These are phyloP conservation scores for Suhomyces sp. DNA, from an alignment of 805 yeast species.

Conservation along the genomic window DNA sequence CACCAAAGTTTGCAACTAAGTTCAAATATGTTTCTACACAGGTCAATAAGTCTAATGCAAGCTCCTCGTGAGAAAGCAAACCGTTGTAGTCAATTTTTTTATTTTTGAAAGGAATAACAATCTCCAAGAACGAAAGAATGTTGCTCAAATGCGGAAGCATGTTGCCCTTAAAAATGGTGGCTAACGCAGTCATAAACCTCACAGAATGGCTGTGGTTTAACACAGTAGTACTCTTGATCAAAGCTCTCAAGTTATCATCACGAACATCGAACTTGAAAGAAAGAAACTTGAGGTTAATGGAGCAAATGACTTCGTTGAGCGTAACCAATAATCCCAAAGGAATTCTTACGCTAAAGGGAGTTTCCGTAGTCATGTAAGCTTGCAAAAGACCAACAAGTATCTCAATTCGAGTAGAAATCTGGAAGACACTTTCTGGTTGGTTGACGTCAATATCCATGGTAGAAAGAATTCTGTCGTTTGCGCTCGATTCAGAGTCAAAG, in stretches of 20 bases:
- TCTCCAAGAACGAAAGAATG: conserved; percentile 56
- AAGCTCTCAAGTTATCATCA: conserved; percentile 46
- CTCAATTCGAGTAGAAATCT: conserved; percentile 51
- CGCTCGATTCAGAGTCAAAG: conserved; percentile 7
- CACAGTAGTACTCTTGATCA: conserved; percentile 43
- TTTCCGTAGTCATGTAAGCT: conserved; percentile 47
- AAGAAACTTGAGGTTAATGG: conserved; percentile 54
- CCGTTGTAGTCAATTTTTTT: conserved; percentile 29
- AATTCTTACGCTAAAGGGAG: conserved; percentile 54
- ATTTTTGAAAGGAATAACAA: conserved; percentile 52
- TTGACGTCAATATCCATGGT: conserved; percentile 56
- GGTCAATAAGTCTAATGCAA: conserved; percentile 36
- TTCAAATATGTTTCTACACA: conserved; percentile 23
- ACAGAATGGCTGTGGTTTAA: conserved; percentile 47
- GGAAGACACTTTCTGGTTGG: conserved; percentile 48
- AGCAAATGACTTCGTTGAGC: conserved; percentile 51
- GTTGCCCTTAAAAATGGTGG: conserved; percentile 34
- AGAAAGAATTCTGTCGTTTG: conserved; percentile 7
- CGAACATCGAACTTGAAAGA: conserved; percentile 59
- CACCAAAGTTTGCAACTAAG: conserved; percentile 42
- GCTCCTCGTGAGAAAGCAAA: conserved; percentile 35
- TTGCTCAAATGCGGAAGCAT: conserved; percentile 47
- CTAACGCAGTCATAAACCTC: conserved; percentile 35
- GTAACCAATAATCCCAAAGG: conserved; percentile 61
- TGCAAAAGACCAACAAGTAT: conserved; percentile 38